These are phyloP conservation scores for Leptosphaerulina australis DNA, from an alignment of 2,329 filamentous ascomycete species.

Conservation along the genomic window DNA sequence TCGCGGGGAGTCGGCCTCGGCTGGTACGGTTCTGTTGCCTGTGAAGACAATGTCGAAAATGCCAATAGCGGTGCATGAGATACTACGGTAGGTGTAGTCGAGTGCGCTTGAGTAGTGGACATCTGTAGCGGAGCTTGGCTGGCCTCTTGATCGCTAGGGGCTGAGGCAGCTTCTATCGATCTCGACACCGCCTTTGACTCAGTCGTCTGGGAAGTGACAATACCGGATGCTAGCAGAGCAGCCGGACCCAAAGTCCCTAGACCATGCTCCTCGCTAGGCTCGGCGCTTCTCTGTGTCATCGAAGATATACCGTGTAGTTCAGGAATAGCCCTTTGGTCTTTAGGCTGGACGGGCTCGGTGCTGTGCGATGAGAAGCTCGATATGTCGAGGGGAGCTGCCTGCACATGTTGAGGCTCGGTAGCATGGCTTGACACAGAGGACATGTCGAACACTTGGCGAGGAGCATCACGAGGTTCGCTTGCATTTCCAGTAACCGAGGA, in stretches of 20 bases:
- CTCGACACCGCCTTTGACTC: conserved; percentile 22
- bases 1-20: conserved; percentile 4
- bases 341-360: conserved; percentile 39
- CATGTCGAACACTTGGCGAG: conserved; percentile 23
- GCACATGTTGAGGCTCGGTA: conserved; percentile 32
- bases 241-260: conserved; percentile 25
- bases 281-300: conserved; percentile 37
- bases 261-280: conserved; percentile 29
- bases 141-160: not conserved
- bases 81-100: conserved; percentile 33
- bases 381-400: conserved; percentile 15
- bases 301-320: conserved; percentile 38
- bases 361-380: conserved; percentile 24
- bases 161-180: not conserved
- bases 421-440: conserved; percentile 34
- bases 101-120: conserved; percentile 38
- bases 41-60: conserved; percentile 31
- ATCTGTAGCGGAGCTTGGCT: conserved; percentile 24
- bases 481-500: conserved; percentile 17
- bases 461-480: conserved; percentile 27
- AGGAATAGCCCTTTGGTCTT: conserved; percentile 35
- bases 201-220: conserved; percentile 36
- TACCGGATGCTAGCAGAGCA: conserved; percentile 36
- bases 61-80: conserved; percentile 24
- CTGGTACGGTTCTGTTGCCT: conserved; percentile 35